phyloP scores from a whole-genome alignment of 495 filamentous ascomycete genomes.

The Letharia lupina region DNA sequence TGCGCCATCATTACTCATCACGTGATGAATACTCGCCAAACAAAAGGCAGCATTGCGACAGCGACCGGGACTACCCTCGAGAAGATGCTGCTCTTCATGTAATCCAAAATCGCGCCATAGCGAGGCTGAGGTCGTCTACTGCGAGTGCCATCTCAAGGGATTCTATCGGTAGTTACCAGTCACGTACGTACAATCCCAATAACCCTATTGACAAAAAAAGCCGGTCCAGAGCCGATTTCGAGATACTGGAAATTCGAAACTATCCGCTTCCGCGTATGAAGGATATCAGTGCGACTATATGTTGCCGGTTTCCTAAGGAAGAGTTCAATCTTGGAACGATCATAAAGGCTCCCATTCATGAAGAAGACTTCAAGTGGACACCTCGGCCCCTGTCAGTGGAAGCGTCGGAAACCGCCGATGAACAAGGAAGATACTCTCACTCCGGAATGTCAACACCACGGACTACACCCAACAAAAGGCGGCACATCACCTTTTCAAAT shows the following conservation, averaged over 20 bases:
- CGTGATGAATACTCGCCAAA: neutral
- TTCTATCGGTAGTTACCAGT: neutral
- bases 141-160: neutral
- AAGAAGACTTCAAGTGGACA: conserved; percentile 20
- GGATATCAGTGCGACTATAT: neutral
- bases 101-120: neutral
- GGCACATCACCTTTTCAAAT: conserved; percentile 8
- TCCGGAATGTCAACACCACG: neutral
- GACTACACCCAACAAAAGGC: neutral
- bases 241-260: neutral
- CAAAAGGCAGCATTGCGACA: neutral
- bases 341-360: conserved; percentile 22
- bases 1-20: neutral
- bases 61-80: neutral
- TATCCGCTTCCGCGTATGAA: conserved; percentile 6
- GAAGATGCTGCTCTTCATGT: neutral
- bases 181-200: conserved; percentile 1
- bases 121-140: neutral
- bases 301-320: conserved; percentile 1
- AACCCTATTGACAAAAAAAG: conserved; percentile 1
- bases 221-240: neutral
- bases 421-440: neutral
- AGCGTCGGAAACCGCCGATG: neutral
- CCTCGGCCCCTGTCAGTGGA: neutral
- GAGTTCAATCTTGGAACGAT: conserved; percentile 18